Conservation (phyloP, 352 stramenopile genomes). For the Globisporangium spinosum region DNA sequence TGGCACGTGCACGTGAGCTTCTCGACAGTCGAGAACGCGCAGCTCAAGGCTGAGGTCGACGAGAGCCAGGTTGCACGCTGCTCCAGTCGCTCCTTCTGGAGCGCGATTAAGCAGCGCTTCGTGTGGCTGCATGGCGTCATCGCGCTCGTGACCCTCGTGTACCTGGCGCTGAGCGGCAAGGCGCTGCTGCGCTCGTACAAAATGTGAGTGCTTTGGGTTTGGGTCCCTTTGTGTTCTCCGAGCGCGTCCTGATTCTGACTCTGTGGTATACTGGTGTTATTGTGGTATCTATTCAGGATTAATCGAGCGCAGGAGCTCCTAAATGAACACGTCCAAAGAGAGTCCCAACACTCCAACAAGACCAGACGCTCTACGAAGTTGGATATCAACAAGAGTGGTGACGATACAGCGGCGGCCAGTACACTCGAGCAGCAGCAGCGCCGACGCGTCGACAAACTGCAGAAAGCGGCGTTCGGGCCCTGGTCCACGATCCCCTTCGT, state of each 20-base stretch:
- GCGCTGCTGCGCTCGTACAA: conserved; percentile 49
- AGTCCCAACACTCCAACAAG: not conserved
- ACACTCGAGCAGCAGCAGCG: not conserved
- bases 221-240: not conserved
- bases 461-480: conserved; percentile 15
- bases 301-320: conserved; percentile 19
- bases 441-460: not conserved
- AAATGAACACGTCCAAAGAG: conserved; percentile 7
- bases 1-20: conserved; percentile 67
- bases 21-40: conserved; percentile 39
- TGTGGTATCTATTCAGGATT: conserved; percentile 8
- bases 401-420: not conserved
- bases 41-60: conserved; percentile 50
- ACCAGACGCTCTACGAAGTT: not conserved
- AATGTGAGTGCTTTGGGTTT: conserved; percentile 30
- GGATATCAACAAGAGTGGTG: no score
- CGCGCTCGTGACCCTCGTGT: conserved; percentile 39
- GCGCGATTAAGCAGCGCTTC: conserved; percentile 52
- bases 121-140: conserved; percentile 77
- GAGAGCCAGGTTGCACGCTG: conserved; percentile 62
- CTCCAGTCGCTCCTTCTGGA: conserved; percentile 43
- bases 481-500: conserved; percentile 39
- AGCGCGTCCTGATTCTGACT: not conserved
- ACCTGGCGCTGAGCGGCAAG: conserved; percentile 58
- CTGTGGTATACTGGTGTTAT: not conserved